These are phyloP conservation scores for Paraphaeosphaeria sporulosa DNA, from an alignment of 2,329 filamentous ascomycete species.

Conservation along the genomic window DNA sequence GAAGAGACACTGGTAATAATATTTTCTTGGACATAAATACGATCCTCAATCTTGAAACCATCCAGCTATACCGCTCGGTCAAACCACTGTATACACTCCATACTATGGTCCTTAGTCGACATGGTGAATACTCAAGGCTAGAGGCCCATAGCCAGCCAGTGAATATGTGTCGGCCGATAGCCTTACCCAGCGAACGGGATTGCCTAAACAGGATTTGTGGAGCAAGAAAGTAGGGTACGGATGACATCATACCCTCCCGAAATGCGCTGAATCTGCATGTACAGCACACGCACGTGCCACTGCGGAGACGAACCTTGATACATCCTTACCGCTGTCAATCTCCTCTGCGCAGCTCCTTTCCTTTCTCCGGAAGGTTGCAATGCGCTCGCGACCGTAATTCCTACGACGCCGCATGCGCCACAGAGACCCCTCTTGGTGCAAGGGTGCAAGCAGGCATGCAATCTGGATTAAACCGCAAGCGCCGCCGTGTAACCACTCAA, in stretches of 20 bases:
- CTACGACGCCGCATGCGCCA: neutral
- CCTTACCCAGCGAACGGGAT: no score
- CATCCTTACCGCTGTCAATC: no score
- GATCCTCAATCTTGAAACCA: no score
- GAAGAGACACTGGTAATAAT: no score
- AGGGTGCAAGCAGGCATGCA: neutral
- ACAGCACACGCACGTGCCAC: slow-evolving; percentile 1
- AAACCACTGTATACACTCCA: no score
- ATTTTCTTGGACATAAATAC: no score
- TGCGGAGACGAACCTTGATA: neutral
- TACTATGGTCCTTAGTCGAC: no score
- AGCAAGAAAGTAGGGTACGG: neutral
- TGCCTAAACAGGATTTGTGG: neutral
- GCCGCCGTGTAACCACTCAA: slow-evolving; percentile 9
- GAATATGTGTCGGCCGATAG: no score
- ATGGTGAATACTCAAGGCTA: no score
- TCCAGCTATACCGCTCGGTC: no score
- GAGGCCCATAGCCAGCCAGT: no score
- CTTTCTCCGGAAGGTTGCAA: slow-evolving; percentile 2
- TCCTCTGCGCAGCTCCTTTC: neutral
- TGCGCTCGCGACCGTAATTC: neutral
- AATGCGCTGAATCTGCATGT: no score
- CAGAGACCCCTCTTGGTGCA: neutral
- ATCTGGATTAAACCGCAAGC: slow-evolving; percentile 5
- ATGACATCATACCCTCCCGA: slow-evolving; percentile 2